Evolutionary conservation across 2,329 filamentous ascomycete genomes (phyloP).

Genomic region (Fusarium mexicanum): DNA sequence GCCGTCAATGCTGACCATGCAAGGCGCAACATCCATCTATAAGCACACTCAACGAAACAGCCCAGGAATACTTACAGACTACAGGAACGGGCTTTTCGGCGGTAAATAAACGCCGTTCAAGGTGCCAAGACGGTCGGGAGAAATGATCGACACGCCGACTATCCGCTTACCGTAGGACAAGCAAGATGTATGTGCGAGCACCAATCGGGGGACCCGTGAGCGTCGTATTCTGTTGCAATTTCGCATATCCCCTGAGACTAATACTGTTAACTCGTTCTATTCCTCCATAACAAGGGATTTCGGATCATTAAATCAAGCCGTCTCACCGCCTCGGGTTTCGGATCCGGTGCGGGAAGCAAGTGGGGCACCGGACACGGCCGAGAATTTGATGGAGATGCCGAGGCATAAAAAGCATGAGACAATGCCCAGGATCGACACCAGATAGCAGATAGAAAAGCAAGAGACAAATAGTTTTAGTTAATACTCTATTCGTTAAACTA

Average conservation of each 20-base stretch:
- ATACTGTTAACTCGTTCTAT: not conserved
- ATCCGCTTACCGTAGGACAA: not conserved
- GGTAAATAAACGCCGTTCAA: not conserved
- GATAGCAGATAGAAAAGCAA: not conserved
- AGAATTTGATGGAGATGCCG: not conserved
- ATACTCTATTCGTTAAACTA: not conserved
- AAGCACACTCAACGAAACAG: not conserved
- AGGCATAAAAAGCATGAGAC: not conserved
- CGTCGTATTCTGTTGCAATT: not conserved
- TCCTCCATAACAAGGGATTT: not conserved
- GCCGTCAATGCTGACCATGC: not conserved
- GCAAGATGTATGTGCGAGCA: not conserved
- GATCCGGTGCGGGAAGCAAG: not conserved
- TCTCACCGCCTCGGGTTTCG: slow-evolving; percentile 2
- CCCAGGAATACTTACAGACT: not conserved
- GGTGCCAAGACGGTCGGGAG: not conserved
- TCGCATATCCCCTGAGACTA: not conserved
- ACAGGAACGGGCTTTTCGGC: slow-evolving; percentile 1
- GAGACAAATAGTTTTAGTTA: not conserved
- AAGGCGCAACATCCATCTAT: not conserved
- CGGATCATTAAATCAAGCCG: slow-evolving; percentile 3
- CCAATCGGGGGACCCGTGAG: not conserved
- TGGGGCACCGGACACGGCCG: not conserved
- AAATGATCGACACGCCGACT: not conserved
- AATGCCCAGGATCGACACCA: not conserved